Conservation (phyloP, 1,284 basidiomycete genomes). For the Abortiporus biennis region DNA sequence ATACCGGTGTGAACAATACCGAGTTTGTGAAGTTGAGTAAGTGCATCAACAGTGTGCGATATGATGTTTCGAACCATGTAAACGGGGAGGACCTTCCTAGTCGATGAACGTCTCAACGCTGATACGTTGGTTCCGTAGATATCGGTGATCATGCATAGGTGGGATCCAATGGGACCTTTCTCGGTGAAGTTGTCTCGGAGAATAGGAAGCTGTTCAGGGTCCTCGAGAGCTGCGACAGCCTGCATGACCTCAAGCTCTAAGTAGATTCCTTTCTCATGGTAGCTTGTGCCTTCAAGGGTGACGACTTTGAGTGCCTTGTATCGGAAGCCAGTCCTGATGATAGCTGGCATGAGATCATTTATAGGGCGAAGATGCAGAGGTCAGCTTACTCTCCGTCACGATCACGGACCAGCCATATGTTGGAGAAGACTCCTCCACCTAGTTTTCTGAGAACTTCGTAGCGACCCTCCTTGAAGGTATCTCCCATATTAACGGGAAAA, state of each 20-base stretch:
- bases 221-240: constrained; percentile 8
- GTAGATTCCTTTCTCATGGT: constrained; percentile 3
- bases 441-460: constrained; percentile 12
- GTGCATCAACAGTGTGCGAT: constrained; percentile 6
- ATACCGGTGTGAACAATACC: constrained; percentile 16
- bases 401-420: constrained; percentile 12
- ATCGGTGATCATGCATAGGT: constrained; percentile 11
- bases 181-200: constrained; percentile 10
- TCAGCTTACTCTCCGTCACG: constrained; percentile 1
- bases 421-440: constrained; percentile 11
- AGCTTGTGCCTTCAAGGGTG: constrained; percentile 6
- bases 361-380: neutral
- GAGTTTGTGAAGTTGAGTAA: constrained; percentile 10
- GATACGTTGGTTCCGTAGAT: constrained; percentile 9
- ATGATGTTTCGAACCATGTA: constrained; percentile 11
- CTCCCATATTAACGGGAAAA: constrained; percentile 1
- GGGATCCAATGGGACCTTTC: constrained; percentile 7
- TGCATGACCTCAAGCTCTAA: constrained; percentile 12
- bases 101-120: constrained; percentile 7
- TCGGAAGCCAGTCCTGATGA: neutral
- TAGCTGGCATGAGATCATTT: neutral
- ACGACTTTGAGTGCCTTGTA: constrained; percentile 16
- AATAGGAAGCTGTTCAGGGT: constrained; percentile 8
- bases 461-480: constrained; percentile 7
- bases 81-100: constrained; percentile 10